phyloP scores from a whole-genome alignment of 2,329 filamentous ascomycete genomes.

The Chaetothyriales sp. region DNA sequence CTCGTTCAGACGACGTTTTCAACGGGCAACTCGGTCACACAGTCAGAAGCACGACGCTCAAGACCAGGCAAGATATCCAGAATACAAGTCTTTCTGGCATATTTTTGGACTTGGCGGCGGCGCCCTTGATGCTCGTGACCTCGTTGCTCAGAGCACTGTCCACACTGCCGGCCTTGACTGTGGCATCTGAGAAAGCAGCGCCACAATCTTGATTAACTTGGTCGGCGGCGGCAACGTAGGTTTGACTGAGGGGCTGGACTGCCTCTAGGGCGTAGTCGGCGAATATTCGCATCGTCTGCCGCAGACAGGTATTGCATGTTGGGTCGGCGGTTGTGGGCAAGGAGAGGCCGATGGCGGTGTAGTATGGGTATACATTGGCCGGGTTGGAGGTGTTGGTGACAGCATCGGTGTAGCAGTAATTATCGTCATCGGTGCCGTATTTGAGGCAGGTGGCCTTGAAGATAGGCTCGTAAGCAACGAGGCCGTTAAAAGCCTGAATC shows the following conservation, averaged over 20 bases:
- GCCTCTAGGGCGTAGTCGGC: constrained; percentile 53
- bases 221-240: constrained; percentile 58
- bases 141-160: neutral
- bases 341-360: constrained; percentile 61
- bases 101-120: no score
- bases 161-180: constrained; percentile 22
- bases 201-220: constrained; percentile 57
- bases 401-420: constrained; percentile 70
- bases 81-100: no score
- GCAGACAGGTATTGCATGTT: constrained; percentile 61
- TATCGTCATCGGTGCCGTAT: constrained; percentile 36
- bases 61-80: no score
- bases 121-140: neutral
- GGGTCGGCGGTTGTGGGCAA: constrained; percentile 57
- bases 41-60: no score
- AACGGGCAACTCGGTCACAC: no score
- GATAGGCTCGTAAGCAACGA: constrained; percentile 62
- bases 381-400: constrained; percentile 60
- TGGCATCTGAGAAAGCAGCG: constrained; percentile 38
- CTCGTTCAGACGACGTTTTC: no score
- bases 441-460: constrained; percentile 71
- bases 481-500: constrained; percentile 58
- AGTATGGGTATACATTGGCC: constrained; percentile 70
- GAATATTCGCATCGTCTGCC: constrained; percentile 71
- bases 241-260: constrained; percentile 51